phyloP scores from a whole-genome alignment of 2,329 filamentous ascomycete genomes.

The Aspergillus aculeatus region DNA sequence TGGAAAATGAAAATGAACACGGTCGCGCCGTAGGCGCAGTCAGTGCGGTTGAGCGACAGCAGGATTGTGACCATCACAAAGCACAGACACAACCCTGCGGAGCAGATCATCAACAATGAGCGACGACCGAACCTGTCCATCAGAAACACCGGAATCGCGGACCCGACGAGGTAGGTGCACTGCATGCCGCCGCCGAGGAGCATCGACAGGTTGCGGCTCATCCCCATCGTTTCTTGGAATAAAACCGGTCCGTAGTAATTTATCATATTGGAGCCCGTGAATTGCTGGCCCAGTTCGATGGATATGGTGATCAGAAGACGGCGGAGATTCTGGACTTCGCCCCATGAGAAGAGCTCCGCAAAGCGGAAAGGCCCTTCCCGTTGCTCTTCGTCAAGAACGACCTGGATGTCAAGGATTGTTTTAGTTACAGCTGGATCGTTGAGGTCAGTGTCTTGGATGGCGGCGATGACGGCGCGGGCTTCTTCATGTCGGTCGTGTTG shows the following conservation, averaged over 20 bases:
- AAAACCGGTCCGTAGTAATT: constrained; percentile 44
- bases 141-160: constrained; percentile 42
- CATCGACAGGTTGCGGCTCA: constrained; percentile 51
- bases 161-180: constrained; percentile 42
- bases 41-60: constrained; percentile 32
- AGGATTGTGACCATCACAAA: constrained; percentile 44
- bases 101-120: constrained; percentile 41
- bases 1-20: constrained; percentile 50
- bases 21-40: constrained; percentile 42
- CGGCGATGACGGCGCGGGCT: constrained; percentile 25
- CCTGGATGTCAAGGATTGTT: constrained; percentile 23
- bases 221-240: constrained; percentile 39
- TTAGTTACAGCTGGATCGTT: constrained; percentile 15
- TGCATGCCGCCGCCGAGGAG: constrained; percentile 51
- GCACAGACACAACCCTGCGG: constrained; percentile 45
- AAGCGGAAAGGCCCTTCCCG: constrained; percentile 35
- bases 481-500: constrained; percentile 27
- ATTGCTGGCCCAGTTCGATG: constrained; percentile 40
- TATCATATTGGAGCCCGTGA: constrained; percentile 41
- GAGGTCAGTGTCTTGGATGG: constrained; percentile 16
- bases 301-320: constrained; percentile 34
- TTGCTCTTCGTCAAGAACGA: constrained; percentile 22
- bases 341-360: constrained; percentile 37
- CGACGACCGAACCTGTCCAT: constrained; percentile 46
- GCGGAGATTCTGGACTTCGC: constrained; percentile 33